Evolutionary conservation across 306 rosid genomes (phyloP).

Genomic region (Prunus padus): DNA sequence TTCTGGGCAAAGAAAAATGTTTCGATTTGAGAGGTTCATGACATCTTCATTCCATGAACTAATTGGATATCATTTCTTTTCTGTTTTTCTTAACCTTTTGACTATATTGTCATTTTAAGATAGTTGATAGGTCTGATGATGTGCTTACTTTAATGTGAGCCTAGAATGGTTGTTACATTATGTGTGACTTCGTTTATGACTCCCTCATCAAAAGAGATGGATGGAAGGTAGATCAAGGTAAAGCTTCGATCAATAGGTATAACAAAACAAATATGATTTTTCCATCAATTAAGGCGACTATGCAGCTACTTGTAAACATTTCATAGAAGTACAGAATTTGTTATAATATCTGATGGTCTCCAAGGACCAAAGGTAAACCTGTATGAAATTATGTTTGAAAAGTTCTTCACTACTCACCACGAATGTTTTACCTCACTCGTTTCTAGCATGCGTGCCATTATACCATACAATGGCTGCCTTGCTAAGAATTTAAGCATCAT

Average conservation of each 20-base stretch:
- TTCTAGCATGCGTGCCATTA: too few relatives aligned
- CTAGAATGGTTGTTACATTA: conserved; percentile 75
- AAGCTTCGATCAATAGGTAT: conserved; percentile 21
- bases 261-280: conserved; percentile 16
- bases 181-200: conserved; percentile 40
- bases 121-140: conserved; percentile 27
- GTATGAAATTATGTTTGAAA: neutral
- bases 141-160: conserved; percentile 50
- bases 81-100: neutral
- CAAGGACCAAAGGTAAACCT: neutral
- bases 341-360: neutral
- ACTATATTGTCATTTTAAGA: neutral
- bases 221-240: conserved; percentile 8
- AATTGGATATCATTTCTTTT: neutral
- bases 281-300: conserved; percentile 26
- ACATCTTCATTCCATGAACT: conserved; percentile 8
- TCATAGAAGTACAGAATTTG: neutral
- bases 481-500: neutral
- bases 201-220: conserved; percentile 28
- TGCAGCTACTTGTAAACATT: conserved; percentile 18
- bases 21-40: neutral
- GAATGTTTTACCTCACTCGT: neutral
- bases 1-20: neutral
- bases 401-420: neutral
- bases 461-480: neutral